Percentiles rank a stretch among this genome's conserved stretches.
Conservation (phyloP, 768 basidiomycete genomes). For the Kwoniella botswanensis region DNA sequence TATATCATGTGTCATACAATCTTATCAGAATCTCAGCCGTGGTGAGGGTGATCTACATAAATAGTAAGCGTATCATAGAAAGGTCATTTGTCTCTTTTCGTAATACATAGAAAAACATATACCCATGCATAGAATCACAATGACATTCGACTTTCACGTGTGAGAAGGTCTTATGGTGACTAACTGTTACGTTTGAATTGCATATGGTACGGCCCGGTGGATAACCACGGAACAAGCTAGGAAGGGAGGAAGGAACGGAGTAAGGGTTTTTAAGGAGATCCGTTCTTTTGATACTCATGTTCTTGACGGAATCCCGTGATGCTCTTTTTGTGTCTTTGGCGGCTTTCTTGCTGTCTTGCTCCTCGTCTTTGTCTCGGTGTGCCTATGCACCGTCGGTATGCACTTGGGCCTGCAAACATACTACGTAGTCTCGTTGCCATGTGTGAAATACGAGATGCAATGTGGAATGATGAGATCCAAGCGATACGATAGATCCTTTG, state of each 20-base stretch:
- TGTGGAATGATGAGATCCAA: not conserved
- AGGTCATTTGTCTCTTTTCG: too few species aligned
- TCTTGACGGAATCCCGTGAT: not conserved
- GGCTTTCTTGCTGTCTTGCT: too few species aligned
- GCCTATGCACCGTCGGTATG: not conserved
- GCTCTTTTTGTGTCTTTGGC: too few species aligned
- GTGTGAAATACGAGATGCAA: not conserved
- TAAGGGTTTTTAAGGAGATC: too few species aligned
- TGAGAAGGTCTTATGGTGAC: not conserved
- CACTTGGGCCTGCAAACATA: too few species aligned
- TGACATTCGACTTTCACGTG: not conserved
- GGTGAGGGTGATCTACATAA: too few species aligned
- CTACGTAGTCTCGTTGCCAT: not conserved
- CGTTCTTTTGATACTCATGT: too few species aligned
- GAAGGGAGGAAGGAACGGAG: not conserved
- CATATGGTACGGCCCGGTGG: not conserved
- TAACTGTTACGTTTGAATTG: conserved; percentile 10
- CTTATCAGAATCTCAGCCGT: too few species aligned
- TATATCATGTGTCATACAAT: too few species aligned
- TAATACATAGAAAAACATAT: not conserved
- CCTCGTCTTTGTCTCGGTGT: not conserved
- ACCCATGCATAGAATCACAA: conserved; percentile 2
- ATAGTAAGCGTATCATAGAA: too few species aligned
- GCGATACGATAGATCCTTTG: not conserved
- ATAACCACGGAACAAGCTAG: not conserved